Evolutionary conservation across 2,329 filamentous ascomycete species (phyloP), one percentile per base, ranked within the genome.

Genomic region (Aureobasidium vineae): DNA sequence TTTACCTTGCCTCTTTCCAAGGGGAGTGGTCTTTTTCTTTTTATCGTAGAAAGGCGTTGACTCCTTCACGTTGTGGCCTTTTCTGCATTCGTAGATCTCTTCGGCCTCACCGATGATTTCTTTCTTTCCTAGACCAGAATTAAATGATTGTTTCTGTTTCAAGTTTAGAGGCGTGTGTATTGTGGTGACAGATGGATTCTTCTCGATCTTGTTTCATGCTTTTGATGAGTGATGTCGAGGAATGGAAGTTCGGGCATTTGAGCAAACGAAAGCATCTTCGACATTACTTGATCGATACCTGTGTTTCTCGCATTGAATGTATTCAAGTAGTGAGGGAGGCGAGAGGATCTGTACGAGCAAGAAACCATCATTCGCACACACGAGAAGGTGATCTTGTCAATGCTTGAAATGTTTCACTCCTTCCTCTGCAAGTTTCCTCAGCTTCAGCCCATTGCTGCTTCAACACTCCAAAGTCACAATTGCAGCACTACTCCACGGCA

Each of bases 401-500:
- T n/a, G n/a, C n/a, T n/a, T n/a, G n/a, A n/a, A n/a, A n/a, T n/a
- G n/a, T n/a, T n/a, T n/a, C n/a, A n/a, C n/a, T n/a, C n/a, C 28
- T 5, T 28, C 28, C 28, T 28, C 28, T 28, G 28, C 28, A 28
- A 28, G 28, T 28, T 28, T 5, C 28, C 28, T 5, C 28, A 28
- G 28, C 5, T 5, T 28, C 28, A 28, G 28, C 28, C 5, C 28
- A 28, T 28, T 5, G 5, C 28, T 33, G 6, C 21, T 7, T 40
- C 13, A 59, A 36, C 40, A 45, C 16, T 52, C 19, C 7, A 52
- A 36, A 13, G 6, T 36, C 8, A 67, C 49, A 57, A 68, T 47
- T 5, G 50, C 60, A 19, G 65, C 67, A 65, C 64, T 66, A 43
- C 67, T 68, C 67, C 67, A 64, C 16, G 57, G 59, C 33, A 68